Percentiles rank a stretch among this genome's conserved stretches.
Evolutionary conservation across 1,284 basidiomycete species (phyloP).

Genomic region (Tremellales sp.): DNA sequence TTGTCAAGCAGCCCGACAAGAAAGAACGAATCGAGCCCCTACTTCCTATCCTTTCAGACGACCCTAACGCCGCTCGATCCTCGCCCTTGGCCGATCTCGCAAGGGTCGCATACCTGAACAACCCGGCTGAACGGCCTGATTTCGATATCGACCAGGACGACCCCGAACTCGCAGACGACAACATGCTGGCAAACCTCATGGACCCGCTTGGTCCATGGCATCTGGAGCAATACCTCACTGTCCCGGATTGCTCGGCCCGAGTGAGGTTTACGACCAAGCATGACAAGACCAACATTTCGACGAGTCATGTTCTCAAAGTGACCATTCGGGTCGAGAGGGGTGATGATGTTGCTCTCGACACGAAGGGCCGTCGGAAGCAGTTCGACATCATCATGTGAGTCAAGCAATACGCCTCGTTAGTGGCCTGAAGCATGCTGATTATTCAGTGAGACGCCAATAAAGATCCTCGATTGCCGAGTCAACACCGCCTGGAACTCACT

Average conservation of each 20-base stretch:
- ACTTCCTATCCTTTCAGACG: constrained; percentile 54
- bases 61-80: constrained; percentile 42
- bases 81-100: constrained; percentile 51
- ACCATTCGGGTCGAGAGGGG: constrained; percentile 80
- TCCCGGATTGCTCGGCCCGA: constrained; percentile 51
- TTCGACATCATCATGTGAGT: constrained; percentile 79
- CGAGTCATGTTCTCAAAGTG: constrained; percentile 77
- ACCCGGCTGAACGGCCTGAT: constrained; percentile 20
- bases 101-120: constrained; percentile 36
- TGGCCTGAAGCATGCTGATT: background rate
- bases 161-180: constrained; percentile 28
- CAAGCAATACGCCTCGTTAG: background rate
- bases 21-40: constrained; percentile 48
- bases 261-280: constrained; percentile 82
- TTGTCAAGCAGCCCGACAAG: constrained; percentile 57
- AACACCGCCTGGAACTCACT: constrained; percentile 71
- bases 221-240: constrained; percentile 49
- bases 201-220: constrained; percentile 57
- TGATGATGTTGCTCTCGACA: constrained; percentile 62
- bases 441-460: constrained; percentile 48
- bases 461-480: constrained; percentile 61
- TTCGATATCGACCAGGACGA: constrained; percentile 16
- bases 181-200: constrained; percentile 49
- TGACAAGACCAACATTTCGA: constrained; percentile 69
- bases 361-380: constrained; percentile 66